Conservation (phyloP, 768 basidiomycete genomes). For the Pisolithus microcarpus region DNA sequence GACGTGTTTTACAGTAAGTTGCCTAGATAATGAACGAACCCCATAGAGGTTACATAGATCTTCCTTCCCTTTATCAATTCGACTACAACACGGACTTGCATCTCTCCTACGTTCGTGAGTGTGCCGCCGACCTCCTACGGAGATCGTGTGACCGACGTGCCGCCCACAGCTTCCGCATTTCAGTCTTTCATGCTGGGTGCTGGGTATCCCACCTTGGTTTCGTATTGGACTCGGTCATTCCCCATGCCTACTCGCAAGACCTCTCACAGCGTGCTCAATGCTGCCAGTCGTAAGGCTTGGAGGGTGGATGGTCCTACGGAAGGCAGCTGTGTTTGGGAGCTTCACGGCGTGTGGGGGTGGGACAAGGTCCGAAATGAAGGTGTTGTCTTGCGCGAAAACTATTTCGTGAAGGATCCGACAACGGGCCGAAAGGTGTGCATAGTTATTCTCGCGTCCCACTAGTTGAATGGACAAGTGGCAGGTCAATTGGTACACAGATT, state of each 20-base stretch:
- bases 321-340: conserved; percentile 78
- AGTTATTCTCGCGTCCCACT: background rate
- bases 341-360: conserved; percentile 94
- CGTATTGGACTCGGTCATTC: conserved; percentile 78
- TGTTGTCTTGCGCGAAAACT: conserved; percentile 75
- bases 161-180: conserved; percentile 60
- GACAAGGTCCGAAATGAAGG: conserved; percentile 56
- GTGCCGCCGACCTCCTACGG: background rate
- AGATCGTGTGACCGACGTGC: background rate
- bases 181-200: conserved; percentile 91
- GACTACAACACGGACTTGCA: conserved; percentile 96
- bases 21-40: conserved; percentile 88
- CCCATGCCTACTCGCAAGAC: conserved; percentile 77
- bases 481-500: conserved; percentile 85
- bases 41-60: conserved; percentile 84
- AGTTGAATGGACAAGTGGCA: conserved; percentile 19
- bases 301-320: conserved; percentile 61
- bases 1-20: conserved; percentile 1
- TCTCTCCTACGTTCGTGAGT: conserved; percentile 68
- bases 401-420: conserved; percentile 67
- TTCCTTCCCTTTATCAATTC: conserved; percentile 75
- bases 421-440: conserved; percentile 51
- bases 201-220: conserved; percentile 75
- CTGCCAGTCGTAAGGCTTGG: conserved; percentile 59
- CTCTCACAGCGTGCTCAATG: conserved; percentile 52